phyloP scores from a whole-genome alignment of 2,329 filamentous ascomycete genomes.

The Talaromyces sp. region DNA sequence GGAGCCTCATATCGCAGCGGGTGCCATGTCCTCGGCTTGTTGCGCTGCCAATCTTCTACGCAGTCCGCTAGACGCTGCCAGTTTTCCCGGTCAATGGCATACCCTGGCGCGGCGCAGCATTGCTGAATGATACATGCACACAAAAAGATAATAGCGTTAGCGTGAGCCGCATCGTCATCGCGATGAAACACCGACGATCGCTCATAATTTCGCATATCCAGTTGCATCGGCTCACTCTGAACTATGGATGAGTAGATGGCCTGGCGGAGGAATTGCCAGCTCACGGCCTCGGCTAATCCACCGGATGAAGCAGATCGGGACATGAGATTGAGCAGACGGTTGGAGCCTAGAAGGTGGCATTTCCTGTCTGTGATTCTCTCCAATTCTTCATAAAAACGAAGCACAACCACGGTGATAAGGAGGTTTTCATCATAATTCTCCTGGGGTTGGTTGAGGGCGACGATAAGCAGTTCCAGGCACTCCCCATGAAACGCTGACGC shows the following conservation, averaged over 20 bases:
- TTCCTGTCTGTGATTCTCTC: constrained; percentile 26
- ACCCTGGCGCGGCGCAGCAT: constrained; percentile 17
- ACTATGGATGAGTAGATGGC: constrained; percentile 37
- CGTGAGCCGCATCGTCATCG: constrained; percentile 33
- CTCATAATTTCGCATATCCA: constrained; percentile 34
- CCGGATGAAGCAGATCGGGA: constrained; percentile 34
- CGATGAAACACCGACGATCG: constrained; percentile 31
- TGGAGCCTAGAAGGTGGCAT: constrained; percentile 34
- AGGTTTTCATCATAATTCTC: constrained; percentile 43
- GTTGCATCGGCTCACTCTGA: constrained; percentile 30
- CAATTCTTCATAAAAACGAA: constrained; percentile 45
- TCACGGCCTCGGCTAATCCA: constrained; percentile 35
- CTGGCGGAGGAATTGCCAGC: constrained; percentile 38
- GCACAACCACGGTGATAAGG: constrained; percentile 44
- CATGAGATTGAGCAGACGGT: constrained; percentile 33
- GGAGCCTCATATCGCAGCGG: constrained; percentile 26
- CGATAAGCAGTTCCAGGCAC: constrained; percentile 43
- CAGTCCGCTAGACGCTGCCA: constrained; percentile 20
- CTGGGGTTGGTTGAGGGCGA: constrained; percentile 37
- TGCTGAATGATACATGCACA: constrained; percentile 33
- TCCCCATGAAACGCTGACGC: constrained; percentile 42
- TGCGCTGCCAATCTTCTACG: constrained; percentile 25
- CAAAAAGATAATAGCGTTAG: constrained; percentile 33
- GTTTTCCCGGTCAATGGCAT: constrained; percentile 15
- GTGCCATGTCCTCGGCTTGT: constrained; percentile 26